Percentiles rank a stretch among this genome's conserved stretches.
Conservation (phyloP, 345 rosid genomes). For the Populus deltoides region DNA sequence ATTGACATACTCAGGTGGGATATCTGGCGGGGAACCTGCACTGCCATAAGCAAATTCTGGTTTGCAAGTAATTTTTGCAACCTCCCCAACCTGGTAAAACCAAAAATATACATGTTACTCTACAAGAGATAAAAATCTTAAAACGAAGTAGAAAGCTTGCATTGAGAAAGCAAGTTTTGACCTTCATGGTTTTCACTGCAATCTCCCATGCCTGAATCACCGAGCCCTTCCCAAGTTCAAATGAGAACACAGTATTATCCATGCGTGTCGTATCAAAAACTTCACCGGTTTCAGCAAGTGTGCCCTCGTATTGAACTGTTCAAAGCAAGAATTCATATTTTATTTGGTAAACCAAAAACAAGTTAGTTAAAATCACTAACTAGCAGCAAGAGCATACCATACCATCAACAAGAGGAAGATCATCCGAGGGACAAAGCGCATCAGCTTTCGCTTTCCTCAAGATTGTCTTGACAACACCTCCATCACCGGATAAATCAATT, state of each 20-base stretch:
- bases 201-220: conserved; percentile 89
- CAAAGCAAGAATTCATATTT: conserved; percentile 11
- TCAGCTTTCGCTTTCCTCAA: conserved; percentile 60
- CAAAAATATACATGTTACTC: neutral
- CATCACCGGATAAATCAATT: conserved; percentile 71
- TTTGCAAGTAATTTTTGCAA: conserved; percentile 87
- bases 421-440: conserved; percentile 62
- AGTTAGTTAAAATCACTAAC: neutral
- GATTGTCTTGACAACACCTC: conserved; percentile 69
- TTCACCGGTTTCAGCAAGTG: conserved; percentile 73
- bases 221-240: conserved; percentile 79
- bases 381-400: conserved; percentile 45
- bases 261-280: conserved; percentile 84
- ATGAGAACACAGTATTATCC: conserved; percentile 82
- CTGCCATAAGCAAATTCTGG: conserved; percentile 92
- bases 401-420: conserved; percentile 90
- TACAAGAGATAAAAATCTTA: neutral
- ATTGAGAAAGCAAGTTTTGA: conserved; percentile 14
- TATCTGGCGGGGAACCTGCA: conserved; percentile 85
- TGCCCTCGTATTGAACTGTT: conserved; percentile 87
- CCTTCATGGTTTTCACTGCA: conserved; percentile 88
- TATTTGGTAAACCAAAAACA: neutral
- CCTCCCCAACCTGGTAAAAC: conserved; percentile 77
- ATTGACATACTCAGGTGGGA: conserved; percentile 70
- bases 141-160: neutral